Evolutionary conservation across 208 protist genomes (phyloP).

Genomic region (Leishmania tropica): DNA sequence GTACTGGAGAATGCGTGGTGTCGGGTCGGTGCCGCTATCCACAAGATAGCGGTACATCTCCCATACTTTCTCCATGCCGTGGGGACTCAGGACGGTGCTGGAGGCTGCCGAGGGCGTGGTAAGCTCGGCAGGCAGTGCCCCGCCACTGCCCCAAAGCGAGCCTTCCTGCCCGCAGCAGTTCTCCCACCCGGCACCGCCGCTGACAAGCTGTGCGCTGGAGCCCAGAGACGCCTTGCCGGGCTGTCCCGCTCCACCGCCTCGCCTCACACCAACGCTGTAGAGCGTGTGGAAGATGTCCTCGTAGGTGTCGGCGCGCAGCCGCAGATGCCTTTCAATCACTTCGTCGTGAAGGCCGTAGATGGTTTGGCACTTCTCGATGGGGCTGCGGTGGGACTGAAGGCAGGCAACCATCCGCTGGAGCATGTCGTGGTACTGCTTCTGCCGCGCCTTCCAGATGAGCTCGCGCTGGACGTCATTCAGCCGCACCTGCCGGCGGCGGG

Average conservation of each 20-base stretch:
- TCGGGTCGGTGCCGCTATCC: slow-evolving; percentile 84
- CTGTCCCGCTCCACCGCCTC: slow-evolving; percentile 23
- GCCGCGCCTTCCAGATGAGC: slow-evolving; percentile 62
- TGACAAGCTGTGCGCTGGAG: slow-evolving; percentile 11
- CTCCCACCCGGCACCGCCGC: slow-evolving; percentile 11
- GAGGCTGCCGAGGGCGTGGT: slow-evolving; percentile 38
- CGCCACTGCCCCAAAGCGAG: background rate
- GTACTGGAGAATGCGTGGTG: slow-evolving; percentile 63
- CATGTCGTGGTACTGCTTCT: slow-evolving; percentile 55
- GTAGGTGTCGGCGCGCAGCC: slow-evolving; percentile 80
- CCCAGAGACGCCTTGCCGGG: slow-evolving; percentile 17
- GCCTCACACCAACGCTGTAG: slow-evolving; percentile 50
- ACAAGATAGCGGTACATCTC: slow-evolving; percentile 80
- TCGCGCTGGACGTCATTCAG: slow-evolving; percentile 55
- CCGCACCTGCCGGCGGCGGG: slow-evolving; percentile 36
- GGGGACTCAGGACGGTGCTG: slow-evolving; percentile 37
- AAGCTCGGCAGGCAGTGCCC: slow-evolving; percentile 50
- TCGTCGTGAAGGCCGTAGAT: slow-evolving; percentile 70
- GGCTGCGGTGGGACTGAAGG: slow-evolving; percentile 67
- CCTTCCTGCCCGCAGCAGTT: slow-evolving; percentile 5
- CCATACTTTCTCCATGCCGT: slow-evolving; percentile 60
- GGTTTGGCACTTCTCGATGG: slow-evolving; percentile 65
- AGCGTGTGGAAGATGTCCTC: slow-evolving; percentile 80
- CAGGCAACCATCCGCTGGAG: slow-evolving; percentile 56
- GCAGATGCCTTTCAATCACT: slow-evolving; percentile 58